phyloP scores from a whole-genome alignment of 2,329 filamentous ascomycete species.

The Cladosporium phlei region DNA sequence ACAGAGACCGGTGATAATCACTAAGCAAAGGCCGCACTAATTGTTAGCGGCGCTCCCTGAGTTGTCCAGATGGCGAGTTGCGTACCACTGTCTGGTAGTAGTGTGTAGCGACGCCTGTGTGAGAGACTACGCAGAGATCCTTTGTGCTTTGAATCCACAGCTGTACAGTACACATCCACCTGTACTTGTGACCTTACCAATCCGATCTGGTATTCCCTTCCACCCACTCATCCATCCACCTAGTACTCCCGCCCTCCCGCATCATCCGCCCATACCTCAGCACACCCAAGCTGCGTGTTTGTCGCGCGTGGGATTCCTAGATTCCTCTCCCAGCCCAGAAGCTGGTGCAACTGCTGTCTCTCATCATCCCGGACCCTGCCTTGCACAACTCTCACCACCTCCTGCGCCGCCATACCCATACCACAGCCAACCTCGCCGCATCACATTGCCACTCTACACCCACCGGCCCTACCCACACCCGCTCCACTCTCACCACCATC shows the following conservation, averaged over 20 bases:
- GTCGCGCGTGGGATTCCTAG: not conserved
- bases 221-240: no score
- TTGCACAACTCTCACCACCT: not conserved
- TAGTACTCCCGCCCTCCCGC: not conserved
- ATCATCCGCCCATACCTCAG: not conserved
- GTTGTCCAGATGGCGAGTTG: no score
- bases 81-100: no score
- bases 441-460: not conserved
- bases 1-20: no score
- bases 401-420: not conserved
- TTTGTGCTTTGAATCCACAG: no score
- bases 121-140: no score
- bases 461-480: not conserved
- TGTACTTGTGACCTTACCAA: no score
- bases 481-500: slow-evolving; percentile 1
- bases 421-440: not conserved
- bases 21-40: no score
- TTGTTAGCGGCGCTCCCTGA: no score
- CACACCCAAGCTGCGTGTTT: not conserved
- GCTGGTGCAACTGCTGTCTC: not conserved
- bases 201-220: no score
- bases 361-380: slow-evolving; percentile 2
- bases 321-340: not conserved
- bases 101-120: no score
- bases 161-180: no score